Conservation (phyloP, 257 asterid species). For the Phtheirospermum japonicum region DNA sequence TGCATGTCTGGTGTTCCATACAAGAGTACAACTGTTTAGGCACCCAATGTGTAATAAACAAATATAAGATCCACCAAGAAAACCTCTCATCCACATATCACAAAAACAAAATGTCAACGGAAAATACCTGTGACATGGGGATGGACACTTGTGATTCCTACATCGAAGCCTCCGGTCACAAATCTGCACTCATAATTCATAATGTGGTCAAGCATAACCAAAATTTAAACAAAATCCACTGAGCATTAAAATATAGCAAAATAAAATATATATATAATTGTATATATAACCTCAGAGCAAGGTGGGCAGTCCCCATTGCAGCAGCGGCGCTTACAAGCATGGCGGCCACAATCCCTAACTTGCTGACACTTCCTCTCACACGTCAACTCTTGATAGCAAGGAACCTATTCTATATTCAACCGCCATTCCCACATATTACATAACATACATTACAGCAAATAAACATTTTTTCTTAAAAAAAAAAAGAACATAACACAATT, state of each 20-base stretch:
- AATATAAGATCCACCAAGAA: conserved; percentile 6
- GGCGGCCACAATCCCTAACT: conserved; percentile 78
- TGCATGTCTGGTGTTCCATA: conserved; percentile 3
- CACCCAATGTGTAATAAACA: not conserved
- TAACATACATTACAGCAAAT: conserved; percentile 18
- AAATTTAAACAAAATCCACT: not conserved
- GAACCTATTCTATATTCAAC: conserved; percentile 72
- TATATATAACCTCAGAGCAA: conserved; percentile 74
- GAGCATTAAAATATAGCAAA: not conserved
- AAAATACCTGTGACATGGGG: conserved; percentile 91
- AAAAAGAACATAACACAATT: conserved; percentile 18
- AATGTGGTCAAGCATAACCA: conserved; percentile 8
- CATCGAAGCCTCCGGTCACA: conserved; percentile 94
- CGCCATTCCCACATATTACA: conserved; percentile 28
- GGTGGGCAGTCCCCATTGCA: conserved; percentile 96
- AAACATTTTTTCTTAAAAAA: not conserved
- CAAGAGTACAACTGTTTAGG: not conserved
- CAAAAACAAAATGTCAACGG: conserved; percentile 16
- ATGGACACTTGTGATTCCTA: conserved; percentile 94
- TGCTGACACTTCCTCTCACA: conserved; percentile 93
- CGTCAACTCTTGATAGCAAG: conserved; percentile 87
- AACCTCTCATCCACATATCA: conserved; percentile 20
- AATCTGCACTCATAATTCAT: conserved; percentile 44
- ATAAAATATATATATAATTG: not conserved
- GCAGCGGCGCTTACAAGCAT: conserved; percentile 92